phyloP scores from a whole-genome alignment of 345 rosid genomes.

The Eucalyptus brandiana region DNA sequence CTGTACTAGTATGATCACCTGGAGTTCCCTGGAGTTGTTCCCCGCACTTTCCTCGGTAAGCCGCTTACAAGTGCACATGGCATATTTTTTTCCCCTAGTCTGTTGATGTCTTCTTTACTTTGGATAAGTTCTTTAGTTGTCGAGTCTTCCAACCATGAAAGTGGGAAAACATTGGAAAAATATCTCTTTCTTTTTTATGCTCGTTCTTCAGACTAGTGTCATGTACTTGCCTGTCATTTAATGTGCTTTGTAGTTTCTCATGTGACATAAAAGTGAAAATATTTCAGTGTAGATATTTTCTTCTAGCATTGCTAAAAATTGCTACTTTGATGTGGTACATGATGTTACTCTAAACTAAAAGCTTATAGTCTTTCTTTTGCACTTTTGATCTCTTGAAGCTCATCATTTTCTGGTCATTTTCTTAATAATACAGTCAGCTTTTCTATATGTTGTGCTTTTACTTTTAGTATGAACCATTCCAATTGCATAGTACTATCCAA shows the following conservation, averaged over 20 bases:
- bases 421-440: neutral
- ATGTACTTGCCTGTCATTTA: neutral
- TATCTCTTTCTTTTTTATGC: neutral
- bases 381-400: neutral
- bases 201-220: neutral
- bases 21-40: constrained; percentile 98
- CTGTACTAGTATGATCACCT: constrained; percentile 76
- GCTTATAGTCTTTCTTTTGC: neutral
- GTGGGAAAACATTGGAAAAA: neutral
- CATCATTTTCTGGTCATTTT: neutral
- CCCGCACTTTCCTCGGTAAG: constrained; percentile 87
- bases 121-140: neutral
- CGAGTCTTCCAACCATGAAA: neutral
- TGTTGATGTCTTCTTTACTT: neutral
- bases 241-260: neutral
- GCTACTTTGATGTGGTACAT: neutral
- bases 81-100: neutral
- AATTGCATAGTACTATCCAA: neutral
- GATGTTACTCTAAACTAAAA: neutral
- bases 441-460: neutral
- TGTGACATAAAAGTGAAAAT: neutral
- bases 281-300: neutral
- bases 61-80: neutral
- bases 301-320: neutral
- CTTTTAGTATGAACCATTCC: neutral